Evolutionary conservation across 202 grass and related monocot genomes (phyloP).

Genomic region (Zizania palustris): DNA sequence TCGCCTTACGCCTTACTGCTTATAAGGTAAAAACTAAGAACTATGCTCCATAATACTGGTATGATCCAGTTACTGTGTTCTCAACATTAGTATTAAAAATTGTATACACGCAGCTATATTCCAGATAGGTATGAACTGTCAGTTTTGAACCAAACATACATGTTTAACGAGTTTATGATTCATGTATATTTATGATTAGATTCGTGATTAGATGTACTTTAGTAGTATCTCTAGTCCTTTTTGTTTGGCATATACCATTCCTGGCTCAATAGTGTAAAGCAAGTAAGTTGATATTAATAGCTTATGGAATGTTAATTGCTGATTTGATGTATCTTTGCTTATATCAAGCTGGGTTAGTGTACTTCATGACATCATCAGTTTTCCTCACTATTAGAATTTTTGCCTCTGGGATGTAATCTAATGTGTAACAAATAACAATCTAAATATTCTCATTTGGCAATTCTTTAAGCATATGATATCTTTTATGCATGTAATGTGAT

Average conservation of each 20-base stretch:
- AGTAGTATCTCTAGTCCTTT: not conserved
- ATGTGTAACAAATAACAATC: not conserved
- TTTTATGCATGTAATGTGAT: not conserved
- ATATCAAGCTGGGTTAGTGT: not conserved
- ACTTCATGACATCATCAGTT: not conserved
- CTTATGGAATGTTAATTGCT: not conserved
- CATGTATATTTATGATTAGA: not conserved
- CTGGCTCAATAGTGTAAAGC: not conserved
- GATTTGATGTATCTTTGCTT: not conserved
- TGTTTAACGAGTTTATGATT: not conserved
- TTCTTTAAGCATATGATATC: not conserved
- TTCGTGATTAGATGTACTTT: not conserved
- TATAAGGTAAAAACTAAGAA: no score
- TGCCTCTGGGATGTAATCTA: not conserved
- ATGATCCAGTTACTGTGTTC: not conserved
- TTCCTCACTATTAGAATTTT: not conserved
- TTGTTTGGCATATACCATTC: not conserved
- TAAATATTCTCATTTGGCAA: not conserved
- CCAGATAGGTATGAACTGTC: not conserved
- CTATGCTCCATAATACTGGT: not conserved
- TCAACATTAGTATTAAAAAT: not conserved
- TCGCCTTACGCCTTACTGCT: no score
- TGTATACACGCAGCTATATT: not conserved
- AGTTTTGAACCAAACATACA: not conserved
- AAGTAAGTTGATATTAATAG: not conserved